phyloP scores from a whole-genome alignment of 2,329 filamentous ascomycete species.

The Fusarium albidum region DNA sequence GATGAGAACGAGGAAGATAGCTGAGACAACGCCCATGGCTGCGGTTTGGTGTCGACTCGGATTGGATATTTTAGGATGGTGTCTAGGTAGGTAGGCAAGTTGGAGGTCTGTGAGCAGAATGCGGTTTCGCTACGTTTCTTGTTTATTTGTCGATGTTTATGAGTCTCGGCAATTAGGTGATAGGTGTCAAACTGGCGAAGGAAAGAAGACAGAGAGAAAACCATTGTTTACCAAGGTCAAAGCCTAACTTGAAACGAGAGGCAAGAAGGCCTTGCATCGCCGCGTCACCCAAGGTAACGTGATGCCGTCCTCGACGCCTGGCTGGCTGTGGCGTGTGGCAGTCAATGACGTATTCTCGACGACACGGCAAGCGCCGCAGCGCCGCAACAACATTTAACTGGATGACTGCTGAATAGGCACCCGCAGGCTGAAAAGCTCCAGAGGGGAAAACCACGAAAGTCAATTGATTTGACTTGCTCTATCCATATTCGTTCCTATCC shows the following conservation, averaged over 20 bases:
- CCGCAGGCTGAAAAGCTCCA: too few relatives aligned
- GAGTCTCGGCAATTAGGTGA: too few relatives aligned
- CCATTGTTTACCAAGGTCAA: not conserved
- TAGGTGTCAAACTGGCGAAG: not conserved
- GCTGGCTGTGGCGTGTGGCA: conserved; percentile 26
- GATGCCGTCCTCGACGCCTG: conserved; percentile 18
- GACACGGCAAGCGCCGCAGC: not conserved
- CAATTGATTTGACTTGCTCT: too few relatives aligned
- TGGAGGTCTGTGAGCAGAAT: not conserved
- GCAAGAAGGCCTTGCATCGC: conserved; percentile 9
- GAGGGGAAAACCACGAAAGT: too few relatives aligned
- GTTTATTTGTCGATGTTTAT: not conserved
- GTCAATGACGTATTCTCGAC: conserved; percentile 28
- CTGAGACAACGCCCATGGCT: conserved; percentile 59
- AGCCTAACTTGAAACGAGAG: conserved; percentile 1
- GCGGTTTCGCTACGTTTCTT: not conserved
- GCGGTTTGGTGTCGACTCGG: conserved; percentile 17
- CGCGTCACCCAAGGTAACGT: conserved; percentile 27
- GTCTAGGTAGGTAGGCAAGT: not conserved
- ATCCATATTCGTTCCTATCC: too few relatives aligned
- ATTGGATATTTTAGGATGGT: not conserved
- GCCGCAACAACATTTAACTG: too few relatives aligned
- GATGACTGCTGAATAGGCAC: too few relatives aligned
- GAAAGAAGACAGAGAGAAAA: not conserved
- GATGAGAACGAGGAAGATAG: conserved; percentile 59